Percentiles rank a stretch among this genome's conserved stretches.
Evolutionary conservation across 108 stramenopile species (phyloP).

Genomic region (Discostella stelligeroides): DNA sequence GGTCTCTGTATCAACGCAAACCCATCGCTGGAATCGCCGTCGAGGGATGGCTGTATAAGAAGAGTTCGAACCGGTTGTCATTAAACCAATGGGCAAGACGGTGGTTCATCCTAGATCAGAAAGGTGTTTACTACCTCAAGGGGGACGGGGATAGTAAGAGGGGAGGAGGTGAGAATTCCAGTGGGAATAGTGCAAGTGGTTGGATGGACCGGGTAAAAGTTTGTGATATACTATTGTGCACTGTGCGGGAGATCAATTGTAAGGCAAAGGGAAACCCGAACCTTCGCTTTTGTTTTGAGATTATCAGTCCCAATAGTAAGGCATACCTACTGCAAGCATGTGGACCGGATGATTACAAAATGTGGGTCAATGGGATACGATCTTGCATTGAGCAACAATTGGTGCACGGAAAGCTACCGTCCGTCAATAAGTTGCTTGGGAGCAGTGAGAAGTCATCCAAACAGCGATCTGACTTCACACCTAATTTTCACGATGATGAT

Average conservation of each 20-base stretch:
- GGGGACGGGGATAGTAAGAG: conserved; percentile 53
- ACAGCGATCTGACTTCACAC: conserved; percentile 45
- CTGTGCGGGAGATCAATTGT: conserved; percentile 79
- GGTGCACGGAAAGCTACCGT: conserved; percentile 61
- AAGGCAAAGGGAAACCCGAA: conserved; percentile 60
- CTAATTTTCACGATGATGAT: conserved; percentile 40
- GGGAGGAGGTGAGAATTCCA: conserved; percentile 26
- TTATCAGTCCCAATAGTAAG: conserved; percentile 86
- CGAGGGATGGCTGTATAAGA: conserved; percentile 91
- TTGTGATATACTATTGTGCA: conserved; percentile 91
- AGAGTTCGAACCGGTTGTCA: conserved; percentile 63
- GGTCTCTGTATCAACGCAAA: conserved; percentile 75
- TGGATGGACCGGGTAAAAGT: conserved; percentile 81
- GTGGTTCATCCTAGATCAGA: conserved; percentile 88
- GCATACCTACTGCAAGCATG: conserved; percentile 90
- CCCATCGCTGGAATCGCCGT: conserved; percentile 74
- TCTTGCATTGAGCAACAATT: conserved; percentile 76
- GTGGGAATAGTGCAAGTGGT: conserved; percentile 24
- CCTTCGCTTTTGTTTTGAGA: conserved; percentile 90
- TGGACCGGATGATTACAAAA: conserved; percentile 81
- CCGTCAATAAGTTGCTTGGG: conserved; percentile 45
- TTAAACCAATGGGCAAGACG: conserved; percentile 76
- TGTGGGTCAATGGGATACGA: conserved; percentile 89
- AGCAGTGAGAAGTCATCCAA: conserved; percentile 26
- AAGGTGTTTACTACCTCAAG: conserved; percentile 82